Percentiles rank a stretch among this genome's conserved stretches.
Conservation (phyloP, 352 stramenopile species). For the Thraustochytrium sp. region DNA sequence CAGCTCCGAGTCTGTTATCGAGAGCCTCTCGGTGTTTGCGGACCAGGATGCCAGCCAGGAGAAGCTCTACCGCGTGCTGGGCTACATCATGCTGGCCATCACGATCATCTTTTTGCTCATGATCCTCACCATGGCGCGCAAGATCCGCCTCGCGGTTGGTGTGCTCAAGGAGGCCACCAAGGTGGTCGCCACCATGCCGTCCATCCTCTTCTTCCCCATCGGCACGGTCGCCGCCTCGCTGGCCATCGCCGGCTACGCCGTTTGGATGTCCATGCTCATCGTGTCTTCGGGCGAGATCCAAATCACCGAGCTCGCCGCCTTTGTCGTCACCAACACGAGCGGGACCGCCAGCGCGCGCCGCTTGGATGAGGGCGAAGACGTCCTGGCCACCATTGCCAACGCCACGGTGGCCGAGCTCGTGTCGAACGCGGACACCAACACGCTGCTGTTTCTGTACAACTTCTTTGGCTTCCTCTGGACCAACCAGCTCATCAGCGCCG, state of each 20-base stretch:
- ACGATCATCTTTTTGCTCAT: conserved; percentile 62
- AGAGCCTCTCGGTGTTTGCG: background rate
- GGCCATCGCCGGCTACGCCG: conserved; percentile 53
- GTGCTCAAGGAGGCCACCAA: conserved; percentile 70
- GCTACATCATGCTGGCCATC: conserved; percentile 62
- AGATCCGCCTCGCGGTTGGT: conserved; percentile 65
- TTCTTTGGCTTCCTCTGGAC: conserved; percentile 74
- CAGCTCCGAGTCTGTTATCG: background rate
- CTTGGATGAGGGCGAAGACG: background rate
- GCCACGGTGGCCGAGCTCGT: background rate
- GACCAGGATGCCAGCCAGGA: background rate
- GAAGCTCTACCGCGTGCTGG: conserved; percentile 51
- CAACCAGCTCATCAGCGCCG: conserved; percentile 69
- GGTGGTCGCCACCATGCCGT: conserved; percentile 59
- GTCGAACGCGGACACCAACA: background rate
- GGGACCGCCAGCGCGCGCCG: background rate
- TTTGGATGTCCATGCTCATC: conserved; percentile 36
- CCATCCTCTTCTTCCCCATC: conserved; percentile 65
- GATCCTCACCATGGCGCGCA: conserved; percentile 72
- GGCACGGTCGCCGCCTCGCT: conserved; percentile 62
- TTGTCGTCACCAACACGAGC: background rate
- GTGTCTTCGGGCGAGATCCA: conserved; percentile 9
- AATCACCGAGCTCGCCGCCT: background rate
- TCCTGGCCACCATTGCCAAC: background rate
- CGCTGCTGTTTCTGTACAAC: conserved; percentile 55